These are phyloP conservation scores for Lachnellula cervina DNA, from an alignment of 2,329 filamentous ascomycete species.

Conservation along the genomic window DNA sequence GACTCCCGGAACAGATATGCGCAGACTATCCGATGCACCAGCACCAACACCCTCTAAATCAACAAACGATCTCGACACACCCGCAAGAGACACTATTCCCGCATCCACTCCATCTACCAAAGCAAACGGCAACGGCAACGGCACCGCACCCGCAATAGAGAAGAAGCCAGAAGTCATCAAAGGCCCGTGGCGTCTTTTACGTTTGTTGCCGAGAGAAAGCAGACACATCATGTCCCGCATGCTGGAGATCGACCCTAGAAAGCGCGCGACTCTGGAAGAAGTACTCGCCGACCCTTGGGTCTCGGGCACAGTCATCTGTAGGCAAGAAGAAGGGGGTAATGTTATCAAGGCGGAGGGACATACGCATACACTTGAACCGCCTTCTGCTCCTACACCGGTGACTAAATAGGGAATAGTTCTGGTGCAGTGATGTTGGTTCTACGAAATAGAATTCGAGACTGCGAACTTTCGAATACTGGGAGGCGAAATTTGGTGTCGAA, in stretches of 20 bases:
- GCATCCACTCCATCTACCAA: conserved; percentile 14
- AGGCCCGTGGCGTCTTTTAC: conserved; percentile 84
- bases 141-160: conserved; percentile 33
- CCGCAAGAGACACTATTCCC: conserved; percentile 19
- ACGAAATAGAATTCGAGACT: too few relatives aligned
- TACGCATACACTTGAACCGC: conserved; percentile 78
- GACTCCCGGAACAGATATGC: conserved; percentile 55
- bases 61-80: conserved; percentile 18
- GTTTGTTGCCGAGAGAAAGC: conserved; percentile 82
- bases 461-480: too few relatives aligned
- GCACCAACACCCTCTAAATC: conserved; percentile 23
- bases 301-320: conserved; percentile 76
- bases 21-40: conserved; percentile 19
- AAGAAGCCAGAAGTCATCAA: conserved; percentile 71
- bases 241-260: conserved; percentile 82
- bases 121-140: conserved; percentile 1
- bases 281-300: conserved; percentile 89
- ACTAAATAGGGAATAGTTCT: too few relatives aligned
- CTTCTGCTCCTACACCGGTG: conserved; percentile 39
- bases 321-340: conserved; percentile 72
- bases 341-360: conserved; percentile 73
- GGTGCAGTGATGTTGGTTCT: not conserved
- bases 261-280: conserved; percentile 78
- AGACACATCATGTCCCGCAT: conserved; percentile 86
- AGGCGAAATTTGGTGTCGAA: not conserved